Conservation (phyloP, 805 yeast genomes). For the Saccharomycodes ludwigii region DNA sequence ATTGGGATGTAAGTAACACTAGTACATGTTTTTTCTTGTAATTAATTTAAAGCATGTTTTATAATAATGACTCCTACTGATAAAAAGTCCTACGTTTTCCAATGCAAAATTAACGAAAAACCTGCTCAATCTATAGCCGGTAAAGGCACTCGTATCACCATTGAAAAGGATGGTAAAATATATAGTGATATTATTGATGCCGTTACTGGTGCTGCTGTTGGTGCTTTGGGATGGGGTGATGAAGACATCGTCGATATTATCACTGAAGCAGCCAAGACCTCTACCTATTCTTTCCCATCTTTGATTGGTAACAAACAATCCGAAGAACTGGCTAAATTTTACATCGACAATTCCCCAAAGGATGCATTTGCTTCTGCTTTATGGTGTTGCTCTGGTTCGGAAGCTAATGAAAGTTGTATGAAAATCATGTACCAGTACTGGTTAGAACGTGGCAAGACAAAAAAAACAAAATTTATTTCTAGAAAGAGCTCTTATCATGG, state of each 20-base stretch:
- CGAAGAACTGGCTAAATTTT: conserved; percentile 31
- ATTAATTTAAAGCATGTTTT: no score
- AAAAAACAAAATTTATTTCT: conserved; percentile 30
- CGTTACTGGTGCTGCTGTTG: conserved; percentile 41
- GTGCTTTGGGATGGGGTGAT: conserved; percentile 35
- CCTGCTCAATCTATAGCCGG: conserved; percentile 31
- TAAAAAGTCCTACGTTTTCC: conserved; percentile 28
- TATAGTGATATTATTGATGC: conserved; percentile 28
- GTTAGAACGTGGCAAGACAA: conserved; percentile 30
- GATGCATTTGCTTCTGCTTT: conserved; percentile 28
- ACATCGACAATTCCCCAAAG: conserved; percentile 27
- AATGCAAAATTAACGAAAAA: conserved; percentile 27
- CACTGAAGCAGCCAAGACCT: conserved; percentile 26
- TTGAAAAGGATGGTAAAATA: conserved; percentile 30
- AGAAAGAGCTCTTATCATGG: conserved; percentile 38
- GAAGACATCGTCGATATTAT: conserved; percentile 23
- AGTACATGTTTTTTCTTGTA: no score
- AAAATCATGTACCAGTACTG: conserved; percentile 41
- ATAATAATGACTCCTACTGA: no score
- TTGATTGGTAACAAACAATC: conserved; percentile 25
- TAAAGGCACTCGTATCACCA: conserved; percentile 28
- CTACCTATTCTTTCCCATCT: conserved; percentile 27
- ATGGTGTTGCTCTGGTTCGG: conserved; percentile 51
- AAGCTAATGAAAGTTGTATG: conserved; percentile 53
- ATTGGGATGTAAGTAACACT: no score